Percentiles rank a stretch among this genome's conserved stretches.
Conservation (phyloP, 2,329 filamentous ascomycete species). For the Pyrenochaeta sp. region DNA sequence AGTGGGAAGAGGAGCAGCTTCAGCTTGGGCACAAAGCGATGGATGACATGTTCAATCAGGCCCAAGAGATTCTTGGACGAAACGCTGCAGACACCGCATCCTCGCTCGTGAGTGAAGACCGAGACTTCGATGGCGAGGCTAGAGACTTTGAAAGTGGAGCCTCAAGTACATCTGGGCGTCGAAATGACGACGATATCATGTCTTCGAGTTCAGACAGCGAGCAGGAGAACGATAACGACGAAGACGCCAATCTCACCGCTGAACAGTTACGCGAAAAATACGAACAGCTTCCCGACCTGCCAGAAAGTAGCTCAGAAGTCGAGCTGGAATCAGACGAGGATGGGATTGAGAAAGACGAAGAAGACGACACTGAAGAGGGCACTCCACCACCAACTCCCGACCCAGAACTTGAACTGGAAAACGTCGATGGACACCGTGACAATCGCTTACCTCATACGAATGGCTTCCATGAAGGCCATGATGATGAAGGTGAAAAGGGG, state of each 20-base stretch:
- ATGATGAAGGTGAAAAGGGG: conserved; percentile 20
- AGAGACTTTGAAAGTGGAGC: conserved; percentile 53
- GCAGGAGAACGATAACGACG: conserved; percentile 56
- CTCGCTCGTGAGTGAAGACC: conserved; percentile 50
- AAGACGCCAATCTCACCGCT: conserved; percentile 72
- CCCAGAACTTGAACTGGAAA: conserved; percentile 37
- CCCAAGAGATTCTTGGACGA: conserved; percentile 58
- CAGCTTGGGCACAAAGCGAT: conserved; percentile 67
- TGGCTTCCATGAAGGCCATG: conserved; percentile 30
- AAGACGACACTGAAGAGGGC: conserved; percentile 28
- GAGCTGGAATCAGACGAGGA: conserved; percentile 44
- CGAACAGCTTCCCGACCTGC: conserved; percentile 65
- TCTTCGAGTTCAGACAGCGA: conserved; percentile 46
- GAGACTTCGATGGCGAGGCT: conserved; percentile 48
- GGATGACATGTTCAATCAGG: conserved; percentile 76
- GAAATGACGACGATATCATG: conserved; percentile 55
- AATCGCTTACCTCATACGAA: conserved; percentile 26
- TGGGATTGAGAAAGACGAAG: conserved; percentile 30
- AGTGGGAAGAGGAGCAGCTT: conserved; percentile 70
- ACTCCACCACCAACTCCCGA: conserved; percentile 43
- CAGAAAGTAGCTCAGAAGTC: conserved; percentile 44
- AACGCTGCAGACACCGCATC: conserved; percentile 46
- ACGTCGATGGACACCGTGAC: conserved; percentile 14
- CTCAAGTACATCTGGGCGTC: conserved; percentile 44
- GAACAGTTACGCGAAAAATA: conserved; percentile 76